Base-by-base conservation (phyloP, 805 yeast species). In the Candida stauntonica region DNA sequence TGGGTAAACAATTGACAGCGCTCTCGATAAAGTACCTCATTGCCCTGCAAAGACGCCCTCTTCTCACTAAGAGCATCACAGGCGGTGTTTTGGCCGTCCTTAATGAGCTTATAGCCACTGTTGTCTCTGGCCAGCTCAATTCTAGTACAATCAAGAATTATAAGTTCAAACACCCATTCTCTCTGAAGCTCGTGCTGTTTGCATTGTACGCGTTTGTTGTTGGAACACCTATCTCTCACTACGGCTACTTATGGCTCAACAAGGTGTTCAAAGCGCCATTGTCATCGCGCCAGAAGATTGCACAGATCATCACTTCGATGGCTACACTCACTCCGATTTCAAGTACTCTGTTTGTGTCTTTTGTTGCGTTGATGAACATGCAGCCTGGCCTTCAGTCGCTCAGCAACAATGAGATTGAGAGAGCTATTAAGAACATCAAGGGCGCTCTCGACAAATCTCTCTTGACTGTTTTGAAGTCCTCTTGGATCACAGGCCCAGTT, bases 141-240 rank as follows among this genome's bases (percentile, higher is more conserved):
- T 44, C 54, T 9, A 19, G 54, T 5, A 38, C 34, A 9, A 20
- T 60, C 5, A 21, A 38, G 7, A 48, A 48, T 19, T 19, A 28
- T 8, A 51, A 45, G 31, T 6, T 56, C 16, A 50, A 48, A 15
- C 57, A 52, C 32, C 54, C 58, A 17, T 38, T 48, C 36, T 33
- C 42, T 27, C 51, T 58, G 21, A 76, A 70, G 54, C 64, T 78
- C 28, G 63, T 73, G 8, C 60, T 73, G 34, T 72, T 80, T 74
- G 71, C 77, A 7, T 36, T 78, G 3, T 80, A 73, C 51, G 83
- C 85, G 0, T 62, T 71, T 20, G 44, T 64, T 2, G 61, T 80
- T 13, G 69, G 71, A 18, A 73, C 85, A 1, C 87, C 87, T 7
- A 58, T 77, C 27, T 62, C 77, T 4, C 86, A 80, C 51, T 68